A percentile compares a stretch with the other conserved stretches of the same genome.
phyloP scores from a whole-genome alignment of 1,284 basidiomycete species.

The Irpex lacteus region DNA sequence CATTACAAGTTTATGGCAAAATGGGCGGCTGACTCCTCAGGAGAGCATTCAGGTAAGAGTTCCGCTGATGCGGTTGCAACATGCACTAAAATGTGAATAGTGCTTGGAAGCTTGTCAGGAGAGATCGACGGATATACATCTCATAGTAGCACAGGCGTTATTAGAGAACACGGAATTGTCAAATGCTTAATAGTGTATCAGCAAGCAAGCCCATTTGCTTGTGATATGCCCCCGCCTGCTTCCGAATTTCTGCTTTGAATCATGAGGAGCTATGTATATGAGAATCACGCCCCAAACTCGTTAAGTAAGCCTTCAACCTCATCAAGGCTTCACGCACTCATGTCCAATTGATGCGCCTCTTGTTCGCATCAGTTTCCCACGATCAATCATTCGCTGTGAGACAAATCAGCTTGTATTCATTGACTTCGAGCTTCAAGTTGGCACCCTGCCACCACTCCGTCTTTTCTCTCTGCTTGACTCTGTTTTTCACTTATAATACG shows the following conservation, averaged over 20 bases:
- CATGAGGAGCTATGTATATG: background rate
- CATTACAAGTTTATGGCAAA: conserved; percentile 80
- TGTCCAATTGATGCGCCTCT: background rate
- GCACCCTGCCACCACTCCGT: background rate
- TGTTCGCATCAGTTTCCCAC: background rate
- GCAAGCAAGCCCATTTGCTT: background rate
- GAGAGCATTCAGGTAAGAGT: conserved; percentile 52
- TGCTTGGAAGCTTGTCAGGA: conserved; percentile 67
- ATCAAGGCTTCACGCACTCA: too few relatives aligned
- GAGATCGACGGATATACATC: conserved; percentile 71
- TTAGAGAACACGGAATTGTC: conserved; percentile 36
- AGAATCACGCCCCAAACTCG: background rate
- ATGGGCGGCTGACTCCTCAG: conserved; percentile 56
- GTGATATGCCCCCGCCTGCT: background rate
- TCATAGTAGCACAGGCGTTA: conserved; percentile 68
- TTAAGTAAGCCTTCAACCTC: too few relatives aligned
- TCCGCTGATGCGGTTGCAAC: background rate
- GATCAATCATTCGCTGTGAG: background rate
- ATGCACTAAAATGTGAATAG: conserved; percentile 32
- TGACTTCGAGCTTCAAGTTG: background rate
- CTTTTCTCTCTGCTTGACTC: background rate
- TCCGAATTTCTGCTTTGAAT: background rate
- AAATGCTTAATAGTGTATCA: background rate
- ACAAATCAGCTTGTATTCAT: background rate
- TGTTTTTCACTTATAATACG: background rate